Percentiles rank a stretch among this genome's conserved stretches.
phyloP scores from a whole-genome alignment of 2,329 filamentous ascomycete species.

The Fusarium abutilonis region DNA sequence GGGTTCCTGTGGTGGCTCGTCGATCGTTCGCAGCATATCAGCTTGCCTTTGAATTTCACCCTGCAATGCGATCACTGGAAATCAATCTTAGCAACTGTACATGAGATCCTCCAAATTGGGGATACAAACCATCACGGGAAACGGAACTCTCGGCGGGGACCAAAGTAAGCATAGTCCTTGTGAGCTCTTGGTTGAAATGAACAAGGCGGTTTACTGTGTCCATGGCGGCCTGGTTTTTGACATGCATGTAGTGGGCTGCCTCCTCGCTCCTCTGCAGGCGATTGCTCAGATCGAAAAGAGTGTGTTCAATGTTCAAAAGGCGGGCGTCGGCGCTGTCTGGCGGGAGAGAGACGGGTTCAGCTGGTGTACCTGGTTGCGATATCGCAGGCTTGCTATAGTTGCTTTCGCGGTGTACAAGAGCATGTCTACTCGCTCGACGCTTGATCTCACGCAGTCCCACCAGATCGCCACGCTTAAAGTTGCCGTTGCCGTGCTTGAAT shows the following conservation, averaged over 20 bases:
- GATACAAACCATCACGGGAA: conserved; percentile 80
- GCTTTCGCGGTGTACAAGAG: conserved; percentile 92
- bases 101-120: neutral
- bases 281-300: conserved; percentile 79
- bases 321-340: conserved; percentile 82
- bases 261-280: conserved; percentile 87
- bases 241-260: conserved; percentile 77
- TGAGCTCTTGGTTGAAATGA: conserved; percentile 86
- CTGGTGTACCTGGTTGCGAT: conserved; percentile 85
- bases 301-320: conserved; percentile 80
- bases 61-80: conserved; percentile 64
- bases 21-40: conserved; percentile 65
- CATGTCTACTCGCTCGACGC: conserved; percentile 89
- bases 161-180: conserved; percentile 76
- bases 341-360: conserved; percentile 76
- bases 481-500: conserved; percentile 97
- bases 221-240: conserved; percentile 82
- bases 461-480: conserved; percentile 94
- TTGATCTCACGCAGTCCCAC: conserved; percentile 95
- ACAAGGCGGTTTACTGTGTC: conserved; percentile 78
- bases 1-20: conserved; percentile 72
- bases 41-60: conserved; percentile 69
- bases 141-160: conserved; percentile 80
- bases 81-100: conserved; percentile 29
- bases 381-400: conserved; percentile 77